Evolutionary conservation across 75 land plant species (phyloP).

Genomic region (Sequoiadendron giganteum): DNA sequence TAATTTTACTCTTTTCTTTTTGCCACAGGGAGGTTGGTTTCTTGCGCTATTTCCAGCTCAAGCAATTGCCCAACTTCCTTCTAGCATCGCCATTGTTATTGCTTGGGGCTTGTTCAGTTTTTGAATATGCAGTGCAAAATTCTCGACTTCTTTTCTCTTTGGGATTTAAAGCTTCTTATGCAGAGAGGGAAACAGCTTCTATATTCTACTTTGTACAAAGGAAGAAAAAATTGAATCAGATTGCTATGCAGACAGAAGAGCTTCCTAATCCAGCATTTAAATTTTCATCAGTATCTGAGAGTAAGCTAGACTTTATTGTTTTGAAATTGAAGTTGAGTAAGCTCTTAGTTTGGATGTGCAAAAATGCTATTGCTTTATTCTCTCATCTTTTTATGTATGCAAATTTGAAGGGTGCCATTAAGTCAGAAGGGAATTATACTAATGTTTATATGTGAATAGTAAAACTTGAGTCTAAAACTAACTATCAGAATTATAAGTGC

Average conservation of each 20-base stretch:
- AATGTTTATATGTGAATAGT: not conserved
- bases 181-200: conserved; percentile 24
- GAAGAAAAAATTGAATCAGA: not conserved
- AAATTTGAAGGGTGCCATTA: not conserved
- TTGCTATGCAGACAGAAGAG: not conserved
- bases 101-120: conserved; percentile 57
- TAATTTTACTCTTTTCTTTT: conserved; percentile 13
- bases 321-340: not conserved
- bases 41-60: conserved; percentile 81
- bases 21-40: conserved; percentile 88
- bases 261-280: not conserved
- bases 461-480: not conserved
- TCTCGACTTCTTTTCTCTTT: conserved; percentile 48
- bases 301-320: conserved; percentile 1
- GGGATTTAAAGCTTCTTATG: conserved; percentile 40
- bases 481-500: not conserved
- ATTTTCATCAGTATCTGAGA: not conserved
- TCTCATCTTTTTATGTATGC: not conserved
- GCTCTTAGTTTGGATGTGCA: not conserved
- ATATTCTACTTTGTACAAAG: not conserved
- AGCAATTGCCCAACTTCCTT: conserved; percentile 95
- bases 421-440: not conserved
- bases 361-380: not conserved
- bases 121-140: conserved; percentile 44
- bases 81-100: conserved; percentile 86